Evolutionary conservation across 2,329 filamentous ascomycete genomes (phyloP), one percentile per base, ranked within the genome.

Genomic region (Scopulariopsis brevicaulis): DNA sequence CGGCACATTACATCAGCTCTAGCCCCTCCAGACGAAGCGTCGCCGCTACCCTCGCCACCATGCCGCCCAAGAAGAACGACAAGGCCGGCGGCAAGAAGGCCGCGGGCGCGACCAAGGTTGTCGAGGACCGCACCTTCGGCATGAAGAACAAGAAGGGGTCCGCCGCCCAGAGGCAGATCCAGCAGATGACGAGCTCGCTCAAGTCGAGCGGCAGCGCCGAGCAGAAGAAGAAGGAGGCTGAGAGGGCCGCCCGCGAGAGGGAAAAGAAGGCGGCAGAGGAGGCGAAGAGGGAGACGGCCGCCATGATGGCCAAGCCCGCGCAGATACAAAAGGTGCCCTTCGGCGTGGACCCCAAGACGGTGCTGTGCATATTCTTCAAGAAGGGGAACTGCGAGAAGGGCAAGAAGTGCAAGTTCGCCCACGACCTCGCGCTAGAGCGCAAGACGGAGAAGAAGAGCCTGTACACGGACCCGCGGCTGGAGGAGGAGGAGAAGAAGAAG

Each of bases 61-160:
- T 92, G 88, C 77, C 88, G 71, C 88, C 88, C 60, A 91, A 91
- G 71, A 81, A 80, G 66, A 70, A 73, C 59, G 77, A 82, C 58
- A 77, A 52, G 8, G 74, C 66, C 58, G 76, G 67, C 64, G 77
- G 74, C 70, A 62, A 62, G 54, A 82, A 81, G 75, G 71, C 75
- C 58, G 69, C 75, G 28, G 28, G 28, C 24, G 71, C 76, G 60
- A 66, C 75, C 65, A 90, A 90, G 75, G 67, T 78, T 52, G 89
- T 91, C 62, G 90, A 94, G 62, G 94, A 99, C 79, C 94, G 93
- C 77, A 96, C 94, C 54, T 99, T 99, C 80, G 94, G 94, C 66
- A 97, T 99, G 94, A 99, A 99, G 77, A 99, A 99, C 71, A 99
- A 99, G 79, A 99, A 96, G 80, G 94, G 94, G 65, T 87, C 84